A percentile compares a stretch with the other conserved stretches of the same genome.
Conservation (phyloP, 345 rosid species). For the Psidium friedrichsthalianum region DNA sequence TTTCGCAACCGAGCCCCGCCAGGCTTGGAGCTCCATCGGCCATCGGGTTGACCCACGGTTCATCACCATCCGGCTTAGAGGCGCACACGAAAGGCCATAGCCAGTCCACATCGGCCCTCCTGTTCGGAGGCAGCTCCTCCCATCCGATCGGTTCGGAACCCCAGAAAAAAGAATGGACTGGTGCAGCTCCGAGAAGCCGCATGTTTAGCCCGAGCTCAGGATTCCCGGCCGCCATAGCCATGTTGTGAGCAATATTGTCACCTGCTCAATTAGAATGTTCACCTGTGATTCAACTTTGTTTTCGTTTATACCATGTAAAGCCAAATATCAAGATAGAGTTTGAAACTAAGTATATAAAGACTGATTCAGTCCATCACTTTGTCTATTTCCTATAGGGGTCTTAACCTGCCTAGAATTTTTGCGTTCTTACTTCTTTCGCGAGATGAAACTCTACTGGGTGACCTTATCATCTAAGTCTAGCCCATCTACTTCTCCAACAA, state of each 20-base stretch:
- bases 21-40: slow-evolving; percentile 26
- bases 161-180: slow-evolving; percentile 43
- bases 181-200: slow-evolving; percentile 16
- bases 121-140: slow-evolving; percentile 16
- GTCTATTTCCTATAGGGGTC: no score
- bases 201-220: slow-evolving; percentile 8
- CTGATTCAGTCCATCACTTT: not conserved
- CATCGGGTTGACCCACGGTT: slow-evolving; percentile 48
- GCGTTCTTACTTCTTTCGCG: not conserved
- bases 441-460: not conserved
- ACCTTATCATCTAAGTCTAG: not conserved
- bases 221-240: slow-evolving; percentile 32
- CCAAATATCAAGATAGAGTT: not conserved
- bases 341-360: rapidly evolving
- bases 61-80: slow-evolving; percentile 30
- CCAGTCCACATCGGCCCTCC: slow-evolving; percentile 12
- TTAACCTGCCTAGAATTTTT: not conserved
- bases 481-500: not conserved
- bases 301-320: not conserved
- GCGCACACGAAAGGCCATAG: slow-evolving; percentile 40
- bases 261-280: slow-evolving; percentile 17
- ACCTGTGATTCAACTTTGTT: not conserved
- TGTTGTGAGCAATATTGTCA: slow-evolving; percentile 33
- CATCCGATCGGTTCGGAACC: slow-evolving; percentile 31
- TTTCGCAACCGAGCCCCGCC: slow-evolving; percentile 22